These are phyloP conservation scores for Ophiostoma tasmaniense DNA, from an alignment of 2,329 filamentous ascomycete species.

Conservation along the genomic window DNA sequence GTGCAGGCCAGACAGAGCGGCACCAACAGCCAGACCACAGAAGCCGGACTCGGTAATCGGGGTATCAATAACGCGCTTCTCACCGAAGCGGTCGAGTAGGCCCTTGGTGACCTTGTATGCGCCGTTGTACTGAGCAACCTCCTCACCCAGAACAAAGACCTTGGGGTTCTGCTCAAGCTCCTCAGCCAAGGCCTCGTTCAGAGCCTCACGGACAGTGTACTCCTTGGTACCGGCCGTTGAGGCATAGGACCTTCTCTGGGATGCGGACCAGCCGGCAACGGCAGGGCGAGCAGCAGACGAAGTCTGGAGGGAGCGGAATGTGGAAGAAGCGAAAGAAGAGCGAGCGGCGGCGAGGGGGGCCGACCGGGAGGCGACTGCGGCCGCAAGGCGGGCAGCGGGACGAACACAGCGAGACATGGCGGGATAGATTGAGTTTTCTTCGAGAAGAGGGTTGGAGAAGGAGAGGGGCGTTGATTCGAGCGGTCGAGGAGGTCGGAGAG, in stretches of 20 bases:
- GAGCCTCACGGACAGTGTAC: conserved; percentile 91
- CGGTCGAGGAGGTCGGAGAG: not conserved
- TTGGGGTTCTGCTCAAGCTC: conserved; percentile 92
- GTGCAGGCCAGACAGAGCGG: conserved; percentile 87
- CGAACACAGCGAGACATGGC: conserved; percentile 40
- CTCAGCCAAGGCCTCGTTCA: conserved; percentile 96
- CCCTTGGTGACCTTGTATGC: conserved; percentile 99
- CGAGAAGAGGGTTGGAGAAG: not conserved
- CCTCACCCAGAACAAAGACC: conserved; percentile 93
- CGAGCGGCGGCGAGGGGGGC: conserved; percentile 22
- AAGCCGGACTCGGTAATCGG: conserved; percentile 98
- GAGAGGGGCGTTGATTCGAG: not conserved
- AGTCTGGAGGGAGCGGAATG: conserved; percentile 23
- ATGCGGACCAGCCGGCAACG: conserved; percentile 10
- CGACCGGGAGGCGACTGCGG: conserved; percentile 26
- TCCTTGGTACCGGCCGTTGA: conserved; percentile 63
- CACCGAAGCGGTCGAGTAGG: conserved; percentile 90
- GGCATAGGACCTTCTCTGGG: conserved; percentile 49
- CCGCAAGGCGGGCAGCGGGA: conserved; percentile 36
- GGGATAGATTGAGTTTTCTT: not conserved
- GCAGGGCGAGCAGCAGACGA: conserved; percentile 26
- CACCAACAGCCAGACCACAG: conserved; percentile 84
- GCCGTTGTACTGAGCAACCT: conserved; percentile 99
- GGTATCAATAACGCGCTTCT: conserved; percentile 94
- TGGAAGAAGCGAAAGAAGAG: conserved; percentile 13